Base-by-base conservation (phyloP, 352 stramenopile genomes). In the Phytophthora agathidicida region DNA sequence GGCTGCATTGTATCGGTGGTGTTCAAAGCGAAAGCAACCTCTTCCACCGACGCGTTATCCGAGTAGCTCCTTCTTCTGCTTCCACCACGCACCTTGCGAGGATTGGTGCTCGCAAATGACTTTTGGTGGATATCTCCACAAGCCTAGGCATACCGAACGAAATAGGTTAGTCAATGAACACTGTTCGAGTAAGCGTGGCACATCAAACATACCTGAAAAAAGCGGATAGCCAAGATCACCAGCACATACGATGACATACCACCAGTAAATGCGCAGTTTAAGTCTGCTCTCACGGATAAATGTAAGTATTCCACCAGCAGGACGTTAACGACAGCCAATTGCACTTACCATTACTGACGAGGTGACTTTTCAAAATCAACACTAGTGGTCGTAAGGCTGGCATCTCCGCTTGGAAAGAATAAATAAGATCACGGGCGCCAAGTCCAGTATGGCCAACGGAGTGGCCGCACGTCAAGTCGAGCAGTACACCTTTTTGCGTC, bases 381-480 rank as follows among this genome's bases (percentile, higher is more conserved):
- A 98, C 89, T 19, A 99, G 77, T 47, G 96, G 95, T 22, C 93
- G 88, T 27, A 99, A 81, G 19, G 97, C 90, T 23, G 96, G 96
- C 71, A 98, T 94, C 53, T 97, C 74, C 37, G 94, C 69, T 76
- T 96, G 76, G 47, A 89, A 75, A 16, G 90, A 86, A 70, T 91
- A 91, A 73, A 99, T 94, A 69, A 99, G 80, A 35, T 93, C 83
- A 52, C 97, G 81, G 11, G 96, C 93, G 33, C 80, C 88, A 24
- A 99, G 60, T 30, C 97, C 97, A 70, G 97, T 97, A 67, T 99
- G 97, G 3, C 94, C 88, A 33, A 86, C 76, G 14, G 90, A 95
- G 76, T 99, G 82, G n/a, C 71, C 88, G 69, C 98, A 98, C 16
- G 92, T 98, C 27, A 99, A 82, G 69, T 99, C 97, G 19, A 99